phyloP scores from a whole-genome alignment of 305 asterid genomes.

The Solanum hybrid region DNA sequence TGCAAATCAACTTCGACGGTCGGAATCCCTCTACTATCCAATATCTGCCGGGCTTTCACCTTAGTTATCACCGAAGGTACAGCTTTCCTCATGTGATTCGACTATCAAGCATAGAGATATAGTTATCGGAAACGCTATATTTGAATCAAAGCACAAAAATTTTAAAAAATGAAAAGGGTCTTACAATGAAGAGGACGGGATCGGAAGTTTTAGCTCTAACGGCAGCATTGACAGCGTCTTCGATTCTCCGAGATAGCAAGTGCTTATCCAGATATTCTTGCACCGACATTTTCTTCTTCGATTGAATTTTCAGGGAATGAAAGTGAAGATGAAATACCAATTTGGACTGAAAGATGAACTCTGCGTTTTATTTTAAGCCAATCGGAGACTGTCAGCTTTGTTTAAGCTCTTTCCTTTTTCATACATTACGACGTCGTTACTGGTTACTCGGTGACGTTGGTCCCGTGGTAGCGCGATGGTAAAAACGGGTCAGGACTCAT shows the following conservation, averaged over 20 bases:
- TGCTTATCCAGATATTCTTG: slow-evolving; percentile 93
- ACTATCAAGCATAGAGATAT: slow-evolving; percentile 16
- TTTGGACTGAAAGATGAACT: neutral
- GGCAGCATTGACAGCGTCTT: slow-evolving; percentile 99
- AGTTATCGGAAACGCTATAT: neutral
- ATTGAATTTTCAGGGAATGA: neutral
- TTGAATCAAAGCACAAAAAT: neutral
- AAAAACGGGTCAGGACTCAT: neutral
- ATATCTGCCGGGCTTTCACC: slow-evolving; percentile 88
- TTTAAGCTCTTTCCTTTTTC: neutral
- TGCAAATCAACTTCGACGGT: slow-evolving; percentile 93
- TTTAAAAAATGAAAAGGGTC: neutral
- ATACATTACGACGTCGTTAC: neutral
- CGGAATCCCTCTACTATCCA: slow-evolving; percentile 97
- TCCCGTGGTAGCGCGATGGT: neutral
- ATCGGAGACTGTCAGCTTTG: neutral
- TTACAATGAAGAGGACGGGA: slow-evolving; percentile 87
- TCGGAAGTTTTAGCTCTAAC: slow-evolving; percentile 87
- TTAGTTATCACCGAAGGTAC: slow-evolving; percentile 80
- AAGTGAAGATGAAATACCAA: neutral
- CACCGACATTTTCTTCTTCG: slow-evolving; percentile 53
- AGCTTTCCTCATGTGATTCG: slow-evolving; percentile 90
- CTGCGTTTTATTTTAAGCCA: neutral
- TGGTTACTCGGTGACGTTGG: neutral
- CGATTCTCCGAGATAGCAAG: slow-evolving; percentile 82